phyloP scores from a whole-genome alignment of 2,329 filamentous ascomycete genomes.

The Trichophyton rubrum region DNA sequence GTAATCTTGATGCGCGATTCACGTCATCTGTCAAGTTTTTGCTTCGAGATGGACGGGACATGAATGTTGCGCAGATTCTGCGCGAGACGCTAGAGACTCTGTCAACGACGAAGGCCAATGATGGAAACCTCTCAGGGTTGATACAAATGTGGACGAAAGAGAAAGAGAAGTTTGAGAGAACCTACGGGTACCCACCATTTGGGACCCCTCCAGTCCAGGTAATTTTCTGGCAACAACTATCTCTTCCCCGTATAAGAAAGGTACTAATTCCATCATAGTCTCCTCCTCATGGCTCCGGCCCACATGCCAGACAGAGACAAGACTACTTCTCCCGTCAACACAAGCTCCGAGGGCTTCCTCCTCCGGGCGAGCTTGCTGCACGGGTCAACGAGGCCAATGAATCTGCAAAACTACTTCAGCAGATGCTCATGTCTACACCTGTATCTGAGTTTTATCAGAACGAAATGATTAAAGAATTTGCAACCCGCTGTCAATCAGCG shows the following conservation, averaged over 20 bases:
- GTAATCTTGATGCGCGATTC: conserved; percentile 78
- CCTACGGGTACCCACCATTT: conserved; percentile 1
- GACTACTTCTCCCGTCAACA: conserved; percentile 15
- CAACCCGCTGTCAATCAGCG: conserved; percentile 69
- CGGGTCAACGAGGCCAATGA: conserved; percentile 83
- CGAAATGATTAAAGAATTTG: conserved; percentile 88
- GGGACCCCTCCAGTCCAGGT: neutral
- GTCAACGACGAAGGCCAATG: conserved; percentile 56
- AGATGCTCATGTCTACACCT: conserved; percentile 78
- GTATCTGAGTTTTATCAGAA: conserved; percentile 62
- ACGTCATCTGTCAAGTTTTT: conserved; percentile 62
- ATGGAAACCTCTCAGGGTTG: conserved; percentile 59
- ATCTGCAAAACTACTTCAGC: conserved; percentile 80
- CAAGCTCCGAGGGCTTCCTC: conserved; percentile 41
- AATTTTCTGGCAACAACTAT: neutral
- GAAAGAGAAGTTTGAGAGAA: conserved; percentile 51
- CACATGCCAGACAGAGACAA: conserved; percentile 9
- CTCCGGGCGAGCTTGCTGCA: conserved; percentile 62
- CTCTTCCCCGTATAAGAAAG: neutral
- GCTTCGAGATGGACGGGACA: conserved; percentile 57
- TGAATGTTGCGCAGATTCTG: conserved; percentile 69
- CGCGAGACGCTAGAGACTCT: conserved; percentile 76
- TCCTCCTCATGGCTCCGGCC: neutral
- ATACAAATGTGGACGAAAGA: conserved; percentile 84
- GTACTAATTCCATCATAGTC: neutral